Evolutionary conservation across 176 grass and related monocot species (phyloP).

Genomic region (Secale cereale): DNA sequence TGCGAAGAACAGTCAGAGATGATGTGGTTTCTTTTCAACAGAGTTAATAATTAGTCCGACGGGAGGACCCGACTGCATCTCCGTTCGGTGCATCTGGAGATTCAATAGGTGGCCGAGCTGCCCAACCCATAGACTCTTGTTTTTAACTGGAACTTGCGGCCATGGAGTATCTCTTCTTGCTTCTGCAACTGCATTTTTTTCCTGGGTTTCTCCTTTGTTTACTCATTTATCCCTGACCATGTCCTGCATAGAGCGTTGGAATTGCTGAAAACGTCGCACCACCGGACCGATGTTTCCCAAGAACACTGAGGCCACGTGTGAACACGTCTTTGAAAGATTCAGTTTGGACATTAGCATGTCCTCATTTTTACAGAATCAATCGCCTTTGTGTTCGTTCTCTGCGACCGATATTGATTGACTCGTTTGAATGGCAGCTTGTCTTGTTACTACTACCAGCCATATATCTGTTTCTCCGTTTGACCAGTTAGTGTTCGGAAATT

Average conservation of each 20-base stretch:
- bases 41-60: constrained; percentile 8
- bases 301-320: background rate
- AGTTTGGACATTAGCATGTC: background rate
- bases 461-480: constrained; percentile 23
- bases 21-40: background rate
- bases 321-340: background rate
- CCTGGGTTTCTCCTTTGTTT: background rate
- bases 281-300: background rate
- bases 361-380: background rate
- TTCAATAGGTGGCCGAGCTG: background rate
- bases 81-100: constrained; percentile 17
- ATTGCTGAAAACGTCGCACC: background rate
- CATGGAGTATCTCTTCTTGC: background rate
- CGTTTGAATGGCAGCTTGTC: background rate
- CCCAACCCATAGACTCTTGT: background rate
- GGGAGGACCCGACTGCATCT: background rate
- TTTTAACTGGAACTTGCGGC: background rate
- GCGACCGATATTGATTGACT: background rate
- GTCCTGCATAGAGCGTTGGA: background rate
- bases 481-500: background rate
- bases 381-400: background rate
- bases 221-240: background rate
- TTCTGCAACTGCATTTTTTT: background rate
- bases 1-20: background rate
- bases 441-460: background rate